phyloP scores from a whole-genome alignment of 306 rosid species.

The Castanopsis chinensis region DNA sequence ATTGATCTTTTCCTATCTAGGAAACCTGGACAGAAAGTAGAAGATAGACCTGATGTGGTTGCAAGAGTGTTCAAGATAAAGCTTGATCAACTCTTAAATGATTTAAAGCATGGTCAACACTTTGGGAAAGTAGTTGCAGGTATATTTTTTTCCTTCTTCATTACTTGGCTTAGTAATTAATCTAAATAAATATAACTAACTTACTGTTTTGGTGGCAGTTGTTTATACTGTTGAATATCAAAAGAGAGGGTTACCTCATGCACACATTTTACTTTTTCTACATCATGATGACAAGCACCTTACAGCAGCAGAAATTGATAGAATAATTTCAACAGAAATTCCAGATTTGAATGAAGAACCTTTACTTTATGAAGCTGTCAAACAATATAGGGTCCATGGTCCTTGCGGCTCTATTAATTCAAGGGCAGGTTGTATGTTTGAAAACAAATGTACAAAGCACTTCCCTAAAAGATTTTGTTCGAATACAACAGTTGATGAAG shows the following conservation, averaged over 20 bases:
- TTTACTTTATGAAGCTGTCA: not conserved
- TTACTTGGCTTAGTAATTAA: no score
- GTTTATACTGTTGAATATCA: not conserved
- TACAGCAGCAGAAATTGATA: no score
- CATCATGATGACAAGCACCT: not conserved
- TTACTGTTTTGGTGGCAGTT: not conserved
- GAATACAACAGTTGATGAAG: not conserved
- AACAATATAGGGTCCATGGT: not conserved
- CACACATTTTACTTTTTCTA: not conserved
- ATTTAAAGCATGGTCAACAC: not conserved
- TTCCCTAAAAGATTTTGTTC: not conserved
- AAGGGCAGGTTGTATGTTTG: not conserved
- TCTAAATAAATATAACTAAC: not conserved
- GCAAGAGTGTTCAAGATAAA: not conserved
- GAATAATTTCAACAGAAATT: not conserved
- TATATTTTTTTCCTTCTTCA: no score
- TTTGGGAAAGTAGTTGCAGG: not conserved
- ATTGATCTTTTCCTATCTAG: not conserved
- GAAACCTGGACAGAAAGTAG: no score
- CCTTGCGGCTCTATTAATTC: not conserved
- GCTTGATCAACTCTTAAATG: not conserved
- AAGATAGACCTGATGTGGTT: not conserved
- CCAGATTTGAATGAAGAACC: not conserved
- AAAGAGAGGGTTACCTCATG: not conserved
- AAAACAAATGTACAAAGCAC: not conserved